Evolutionary conservation across 164 flowering plant genomes (phyloP).

Genomic region (Taxillus chinensis): DNA sequence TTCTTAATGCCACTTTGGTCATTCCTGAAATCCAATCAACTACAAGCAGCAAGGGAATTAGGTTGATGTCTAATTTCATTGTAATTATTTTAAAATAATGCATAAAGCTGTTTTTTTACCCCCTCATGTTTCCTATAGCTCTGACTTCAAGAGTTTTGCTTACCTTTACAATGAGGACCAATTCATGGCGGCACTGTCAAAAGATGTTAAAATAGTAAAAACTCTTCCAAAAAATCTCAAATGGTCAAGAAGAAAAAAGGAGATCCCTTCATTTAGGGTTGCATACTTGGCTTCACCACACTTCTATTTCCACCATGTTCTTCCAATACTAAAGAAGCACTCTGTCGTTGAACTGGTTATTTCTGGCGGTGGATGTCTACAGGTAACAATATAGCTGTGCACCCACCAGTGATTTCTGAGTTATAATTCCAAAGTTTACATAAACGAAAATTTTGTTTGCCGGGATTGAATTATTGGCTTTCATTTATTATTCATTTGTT

Average conservation of each 20-base stretch:
- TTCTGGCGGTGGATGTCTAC: conserved; percentile 91
- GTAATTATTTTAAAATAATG: background rate
- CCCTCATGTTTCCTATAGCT: conserved; percentile 31
- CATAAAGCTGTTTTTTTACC: background rate
- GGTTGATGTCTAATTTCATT: conserved; percentile 25
- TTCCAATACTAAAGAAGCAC: conserved; percentile 61
- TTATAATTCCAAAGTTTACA: no score
- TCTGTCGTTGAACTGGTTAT: conserved; percentile 74
- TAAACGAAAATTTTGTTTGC: no score
- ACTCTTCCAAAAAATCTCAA: conserved; percentile 81
- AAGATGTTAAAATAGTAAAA: conserved; percentile 68
- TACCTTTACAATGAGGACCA: conserved; percentile 95
- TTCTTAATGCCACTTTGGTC: conserved; percentile 87
- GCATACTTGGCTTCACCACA: conserved; percentile 55
- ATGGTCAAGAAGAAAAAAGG: conserved; percentile 71
- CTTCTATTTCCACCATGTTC: conserved; percentile 60
- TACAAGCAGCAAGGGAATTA: conserved; percentile 94
- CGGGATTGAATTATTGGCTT: no score
- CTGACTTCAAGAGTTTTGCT: conserved; percentile 86
- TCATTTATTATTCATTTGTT: no score
- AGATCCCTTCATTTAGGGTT: conserved; percentile 66
- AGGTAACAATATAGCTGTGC: conserved; percentile 33
- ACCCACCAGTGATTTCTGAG: no score
- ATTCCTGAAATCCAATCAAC: conserved; percentile 90
- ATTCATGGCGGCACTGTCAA: conserved; percentile 62